Evolutionary conservation across 192 early-diverging fungal genomes (phyloP).

Genomic region (Dispira simplex): DNA sequence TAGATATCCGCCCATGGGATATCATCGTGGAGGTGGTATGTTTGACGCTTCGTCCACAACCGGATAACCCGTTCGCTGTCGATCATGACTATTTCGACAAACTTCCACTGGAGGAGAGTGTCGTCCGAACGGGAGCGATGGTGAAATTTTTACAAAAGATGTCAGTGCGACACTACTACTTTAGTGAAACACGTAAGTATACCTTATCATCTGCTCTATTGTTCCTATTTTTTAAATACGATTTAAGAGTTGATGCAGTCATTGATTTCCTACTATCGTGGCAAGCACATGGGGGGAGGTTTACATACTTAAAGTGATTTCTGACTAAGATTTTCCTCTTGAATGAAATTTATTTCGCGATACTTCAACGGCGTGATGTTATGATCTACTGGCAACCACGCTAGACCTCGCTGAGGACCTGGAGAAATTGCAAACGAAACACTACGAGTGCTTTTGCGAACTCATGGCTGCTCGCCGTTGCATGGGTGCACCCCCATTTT

Average conservation of each 20-base stretch:
- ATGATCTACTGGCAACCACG: too few species aligned
- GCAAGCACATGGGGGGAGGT: too few species aligned
- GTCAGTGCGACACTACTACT: constrained; percentile 32
- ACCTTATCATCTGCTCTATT: too few species aligned
- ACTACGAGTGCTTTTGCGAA: constrained; percentile 11
- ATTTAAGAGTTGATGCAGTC: neutral
- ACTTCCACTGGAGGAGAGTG: constrained; percentile 43
- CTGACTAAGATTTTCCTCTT: neutral
- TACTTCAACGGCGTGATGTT: neutral
- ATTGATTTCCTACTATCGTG: too few species aligned
- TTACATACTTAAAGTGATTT: too few species aligned
- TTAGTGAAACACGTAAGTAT: constrained; percentile 19
- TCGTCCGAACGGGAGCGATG: constrained; percentile 48
- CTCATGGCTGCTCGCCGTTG: constrained; percentile 4
- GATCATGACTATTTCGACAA: constrained; percentile 41
- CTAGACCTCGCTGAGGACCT: constrained; percentile 1
- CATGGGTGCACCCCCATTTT: neutral
- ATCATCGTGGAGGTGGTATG: constrained; percentile 52
- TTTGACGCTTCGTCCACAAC: constrained; percentile 32
- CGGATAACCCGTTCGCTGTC: constrained; percentile 49
- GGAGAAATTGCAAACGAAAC: constrained; percentile 5
- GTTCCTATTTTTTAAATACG: too few species aligned
- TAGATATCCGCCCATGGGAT: constrained; percentile 46
- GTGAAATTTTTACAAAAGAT: constrained; percentile 45
- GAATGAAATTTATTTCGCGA: too few species aligned